Evolutionary conservation across 1,284 basidiomycete genomes (phyloP).

Genomic region (Anthracocystis walkeri): DNA sequence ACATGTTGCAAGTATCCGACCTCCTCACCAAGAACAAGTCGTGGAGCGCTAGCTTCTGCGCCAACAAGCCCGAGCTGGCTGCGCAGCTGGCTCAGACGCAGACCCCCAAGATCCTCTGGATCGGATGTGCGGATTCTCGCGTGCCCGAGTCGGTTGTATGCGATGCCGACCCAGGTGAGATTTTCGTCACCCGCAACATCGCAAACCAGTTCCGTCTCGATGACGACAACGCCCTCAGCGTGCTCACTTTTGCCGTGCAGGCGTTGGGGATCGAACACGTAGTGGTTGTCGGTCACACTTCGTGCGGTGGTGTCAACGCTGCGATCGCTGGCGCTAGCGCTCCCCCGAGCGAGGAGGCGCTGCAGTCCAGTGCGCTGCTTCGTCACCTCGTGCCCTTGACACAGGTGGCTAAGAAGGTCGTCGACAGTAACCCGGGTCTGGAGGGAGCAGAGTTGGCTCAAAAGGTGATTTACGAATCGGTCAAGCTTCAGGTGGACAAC

Average conservation of each 20-base stretch:
- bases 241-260: slow-evolving; percentile 84
- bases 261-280: slow-evolving; percentile 86
- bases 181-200: slow-evolving; percentile 70
- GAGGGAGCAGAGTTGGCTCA: slow-evolving; percentile 32
- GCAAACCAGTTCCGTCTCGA: slow-evolving; percentile 76
- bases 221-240: slow-evolving; percentile 82
- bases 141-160: slow-evolving; percentile 72
- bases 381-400: slow-evolving; percentile 65
- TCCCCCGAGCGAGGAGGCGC: slow-evolving; percentile 33
- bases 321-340: slow-evolving; percentile 61
- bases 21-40: slow-evolving; percentile 52
- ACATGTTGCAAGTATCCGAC: slow-evolving; percentile 37
- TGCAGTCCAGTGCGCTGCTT: slow-evolving; percentile 47
- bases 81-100: slow-evolving; percentile 76
- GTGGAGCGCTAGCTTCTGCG: slow-evolving; percentile 48
- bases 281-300: slow-evolving; percentile 73
- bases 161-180: slow-evolving; percentile 65
- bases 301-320: slow-evolving; percentile 70
- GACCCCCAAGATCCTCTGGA: slow-evolving; percentile 80
- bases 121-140: slow-evolving; percentile 71
- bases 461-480: slow-evolving; percentile 71
- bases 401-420: slow-evolving; percentile 53
- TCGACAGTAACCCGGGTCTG: slow-evolving; percentile 34
- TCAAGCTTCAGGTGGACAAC: slow-evolving; percentile 80
- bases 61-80: slow-evolving; percentile 76